Conservation (phyloP, 352 stramenopile species). For the Phytophthora megakarya region DNA sequence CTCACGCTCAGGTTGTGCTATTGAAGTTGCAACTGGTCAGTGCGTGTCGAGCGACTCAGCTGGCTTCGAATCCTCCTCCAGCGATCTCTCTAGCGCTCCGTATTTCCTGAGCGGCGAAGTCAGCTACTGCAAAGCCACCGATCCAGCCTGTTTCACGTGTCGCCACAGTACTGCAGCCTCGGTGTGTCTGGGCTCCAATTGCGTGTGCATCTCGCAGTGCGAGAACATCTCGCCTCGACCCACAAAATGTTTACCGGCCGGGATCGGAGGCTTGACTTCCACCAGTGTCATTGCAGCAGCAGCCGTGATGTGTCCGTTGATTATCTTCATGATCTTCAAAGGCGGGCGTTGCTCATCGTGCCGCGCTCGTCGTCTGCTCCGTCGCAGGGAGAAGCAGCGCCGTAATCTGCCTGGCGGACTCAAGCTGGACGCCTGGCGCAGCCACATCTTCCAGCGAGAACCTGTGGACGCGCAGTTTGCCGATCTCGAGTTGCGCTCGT, state of each 20-base stretch:
- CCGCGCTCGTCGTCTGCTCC: constrained; percentile 11
- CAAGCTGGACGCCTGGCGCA: constrained; percentile 32
- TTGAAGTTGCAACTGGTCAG: constrained; percentile 20
- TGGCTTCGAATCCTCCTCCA: constrained; percentile 2
- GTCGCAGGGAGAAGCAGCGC: constrained; percentile 3
- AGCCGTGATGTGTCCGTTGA: constrained; percentile 20
- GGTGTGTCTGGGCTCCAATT: constrained; percentile 17
- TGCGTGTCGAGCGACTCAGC: constrained; percentile 20
- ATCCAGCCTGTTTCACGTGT: constrained; percentile 26
- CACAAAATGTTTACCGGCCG: constrained; percentile 12
- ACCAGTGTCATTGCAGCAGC: constrained; percentile 10
- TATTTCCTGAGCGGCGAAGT: constrained; percentile 21
- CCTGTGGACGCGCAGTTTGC: constrained; percentile 20
- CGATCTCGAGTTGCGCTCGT: constrained; percentile 34
- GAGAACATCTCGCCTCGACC: constrained; percentile 22
- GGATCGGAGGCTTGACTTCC: neutral
- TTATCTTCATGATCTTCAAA: constrained; percentile 25
- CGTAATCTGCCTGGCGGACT: constrained; percentile 19
- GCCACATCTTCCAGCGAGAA: constrained; percentile 25
- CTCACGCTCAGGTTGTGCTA: constrained; percentile 12
- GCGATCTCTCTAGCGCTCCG: neutral
- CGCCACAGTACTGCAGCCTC: constrained; percentile 10
- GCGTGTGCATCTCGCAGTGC: constrained; percentile 28
- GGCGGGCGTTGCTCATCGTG: constrained; percentile 18
- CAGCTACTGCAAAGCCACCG: constrained; percentile 21